Evolutionary conservation across 1,284 basidiomycete species (phyloP).

Genomic region (Peniophora sp.): DNA sequence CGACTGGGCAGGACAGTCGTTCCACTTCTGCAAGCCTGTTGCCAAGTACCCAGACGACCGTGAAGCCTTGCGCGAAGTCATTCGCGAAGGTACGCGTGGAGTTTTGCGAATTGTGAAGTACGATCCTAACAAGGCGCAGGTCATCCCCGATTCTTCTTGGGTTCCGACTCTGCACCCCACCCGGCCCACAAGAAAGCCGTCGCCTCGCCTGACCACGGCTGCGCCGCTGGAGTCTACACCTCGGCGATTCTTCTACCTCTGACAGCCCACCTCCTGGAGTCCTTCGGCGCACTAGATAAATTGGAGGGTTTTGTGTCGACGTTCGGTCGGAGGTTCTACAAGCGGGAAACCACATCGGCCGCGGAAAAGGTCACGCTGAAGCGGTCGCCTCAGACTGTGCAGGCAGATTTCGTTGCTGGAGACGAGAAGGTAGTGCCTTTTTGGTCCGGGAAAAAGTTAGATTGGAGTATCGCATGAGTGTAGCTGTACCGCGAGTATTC

Average conservation of each 20-base stretch:
- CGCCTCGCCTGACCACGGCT: constrained; percentile 63
- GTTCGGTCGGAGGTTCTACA: constrained; percentile 80
- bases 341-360: constrained; percentile 23
- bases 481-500: too few relatives aligned
- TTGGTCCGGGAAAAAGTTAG: constrained; percentile 81
- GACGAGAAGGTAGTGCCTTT: constrained; percentile 78
- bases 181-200: constrained; percentile 75
- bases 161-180: constrained; percentile 96
- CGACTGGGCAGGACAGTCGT: constrained; percentile 94
- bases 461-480: constrained; percentile 72
- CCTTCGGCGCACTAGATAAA: constrained; percentile 77
- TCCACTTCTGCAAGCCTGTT: constrained; percentile 98
- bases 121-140: constrained; percentile 34
- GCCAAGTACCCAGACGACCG: constrained; percentile 95
- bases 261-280: constrained; percentile 78
- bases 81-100: constrained; percentile 66
- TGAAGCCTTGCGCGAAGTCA: constrained; percentile 74
- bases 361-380: constrained; percentile 19
- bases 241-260: constrained; percentile 86
- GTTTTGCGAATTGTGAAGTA: neutral
- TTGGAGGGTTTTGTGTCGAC: constrained; percentile 73
- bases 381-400: constrained; percentile 32
- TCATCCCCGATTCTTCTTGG: constrained; percentile 95
- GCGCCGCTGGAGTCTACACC: constrained; percentile 93
- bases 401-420: constrained; percentile 41